Base-by-base conservation (phyloP, 192 early-diverging fungal species). In the Funneliformis mosseae region DNA sequence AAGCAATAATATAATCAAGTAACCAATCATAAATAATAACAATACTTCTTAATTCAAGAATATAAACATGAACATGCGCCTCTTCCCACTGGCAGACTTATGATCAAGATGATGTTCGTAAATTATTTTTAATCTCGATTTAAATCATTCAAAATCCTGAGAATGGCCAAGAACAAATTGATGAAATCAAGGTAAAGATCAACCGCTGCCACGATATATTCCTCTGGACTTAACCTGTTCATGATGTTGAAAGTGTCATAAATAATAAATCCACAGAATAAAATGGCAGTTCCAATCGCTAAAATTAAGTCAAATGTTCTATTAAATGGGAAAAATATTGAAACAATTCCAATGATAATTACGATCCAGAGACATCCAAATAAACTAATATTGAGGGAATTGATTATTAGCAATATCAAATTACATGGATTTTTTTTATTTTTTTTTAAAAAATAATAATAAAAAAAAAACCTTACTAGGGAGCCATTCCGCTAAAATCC, bases 261-360 rank as follows among this genome's bases (percentile, higher is more conserved):
- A 60, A 94, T 81, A 74, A 95, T 93, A 87, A 92, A 95, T 16
- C 92, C 92, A 73, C 89, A 92, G 87, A 95, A 95, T 28, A 95
- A 76, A 23, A 95, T 75, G 1, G 92, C 93, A 1, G 84, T 88
- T 18, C 86, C 79, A 11, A 90, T 81, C 5, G 91, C 91, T 42
- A 93, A 76, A 45, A 88, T 83, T 42, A 94, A 77, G 77, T 93
- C 86, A 38, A 91, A 75, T 3, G 84, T 76, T 23, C 82, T 69
- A 69, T 75, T 86, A 83, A 95, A 94, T 2, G 94, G 94, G 50
- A 95, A 62, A 80, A 95, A 94, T 8, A 93, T 83, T 77, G 91
- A 84, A 25, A 95, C 84, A 66, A 95, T 79, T 7, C 89, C 86
- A 12, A 90, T 86, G 9, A 94, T 79, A 27, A 95, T 41, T 9